A percentile compares a stretch with the other conserved stretches of the same genome.
Conservation (phyloP, 1,284 basidiomycete species). For the Meripilus lineatus region DNA sequence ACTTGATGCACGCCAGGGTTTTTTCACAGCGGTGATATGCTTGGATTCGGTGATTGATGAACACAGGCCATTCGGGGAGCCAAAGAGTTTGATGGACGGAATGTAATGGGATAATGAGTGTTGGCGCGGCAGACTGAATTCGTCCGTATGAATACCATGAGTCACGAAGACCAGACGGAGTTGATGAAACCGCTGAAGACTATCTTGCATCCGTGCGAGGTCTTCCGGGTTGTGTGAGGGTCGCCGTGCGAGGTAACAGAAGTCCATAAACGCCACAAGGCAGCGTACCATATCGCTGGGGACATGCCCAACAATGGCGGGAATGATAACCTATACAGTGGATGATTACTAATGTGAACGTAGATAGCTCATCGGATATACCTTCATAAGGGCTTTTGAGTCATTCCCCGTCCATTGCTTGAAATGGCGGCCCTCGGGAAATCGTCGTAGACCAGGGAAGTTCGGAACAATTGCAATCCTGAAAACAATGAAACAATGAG, state of each 20-base stretch:
- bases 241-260: conserved; percentile 13
- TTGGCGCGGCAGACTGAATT: conserved; percentile 16
- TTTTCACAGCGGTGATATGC: conserved; percentile 15
- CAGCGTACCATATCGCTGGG: conserved; percentile 16
- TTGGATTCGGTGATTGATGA: too few species aligned
- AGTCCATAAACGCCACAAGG: conserved; percentile 16
- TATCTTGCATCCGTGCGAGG: conserved; percentile 5
- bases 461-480: conserved; percentile 9
- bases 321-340: conserved; percentile 16
- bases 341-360: too few species aligned
- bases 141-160: conserved; percentile 4
- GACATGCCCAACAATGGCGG: conserved; percentile 19
- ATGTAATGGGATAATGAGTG: conserved; percentile 17
- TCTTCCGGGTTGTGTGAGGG: not conserved
- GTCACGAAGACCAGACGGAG: not conserved
- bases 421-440: conserved; percentile 8
- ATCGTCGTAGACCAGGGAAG: conserved; percentile 11
- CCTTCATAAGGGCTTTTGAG: conserved; percentile 14
- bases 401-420: conserved; percentile 13
- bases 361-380: too few species aligned
- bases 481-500: too few species aligned
- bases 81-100: conserved; percentile 11
- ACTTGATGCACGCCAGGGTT: too few species aligned
- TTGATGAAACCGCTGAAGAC: conserved; percentile 1
- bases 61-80: too few species aligned